Base-by-base conservation (phyloP, 2,329 filamentous ascomycete species). In the Fusarium sp. region DNA sequence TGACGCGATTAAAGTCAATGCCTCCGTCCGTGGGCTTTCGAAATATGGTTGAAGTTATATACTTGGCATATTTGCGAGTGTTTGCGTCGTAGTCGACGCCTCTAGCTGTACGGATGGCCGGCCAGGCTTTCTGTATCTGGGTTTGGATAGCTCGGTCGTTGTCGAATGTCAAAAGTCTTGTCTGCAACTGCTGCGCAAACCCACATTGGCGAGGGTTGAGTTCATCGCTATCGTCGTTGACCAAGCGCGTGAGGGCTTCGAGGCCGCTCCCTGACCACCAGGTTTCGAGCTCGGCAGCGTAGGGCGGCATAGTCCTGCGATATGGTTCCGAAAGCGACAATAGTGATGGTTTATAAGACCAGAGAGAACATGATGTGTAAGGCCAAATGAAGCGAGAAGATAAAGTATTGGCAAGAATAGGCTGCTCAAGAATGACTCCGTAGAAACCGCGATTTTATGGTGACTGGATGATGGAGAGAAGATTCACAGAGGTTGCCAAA, bases 191-290 rank as follows among this genome's bases (percentile, higher is more conserved):
- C 47, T 77, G 75, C 17, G 74, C 72, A 56, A 78, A 80, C 9
- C 77, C 78, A 24, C 76, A 77, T 37, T 80, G 72, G 8, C 57
- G 64, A 28, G 71, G 67, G 7, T 52, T 65, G 17, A 68, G 41
- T 7, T 50, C 51, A 4, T 74, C 24, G 8, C 66, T 54, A 11
- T 69, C 56, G 2, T 40, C 24, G 39, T 74, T 55, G n/a, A 78
- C 59, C 13, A 80, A 71, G 5, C 67, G 57, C 7, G 45, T 50
- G 8, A 80, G 70, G 14, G 56, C 53, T 19, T 72, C 69, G 19
- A 65, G 59, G 9, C 75, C 77, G 22, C 45, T 51, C 7, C 55
- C 65, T 32, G 78, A 71, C 79, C 79, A 80, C 75, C 77, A 79
- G 30, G 70, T 54, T 59, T 79, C 74, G 17, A 79, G 70, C 45